Evolutionary conservation across 73 alveolate species (phyloP), one percentile per base, ranked within the genome.

Genomic region (Paramecium biaurelia): DNA sequence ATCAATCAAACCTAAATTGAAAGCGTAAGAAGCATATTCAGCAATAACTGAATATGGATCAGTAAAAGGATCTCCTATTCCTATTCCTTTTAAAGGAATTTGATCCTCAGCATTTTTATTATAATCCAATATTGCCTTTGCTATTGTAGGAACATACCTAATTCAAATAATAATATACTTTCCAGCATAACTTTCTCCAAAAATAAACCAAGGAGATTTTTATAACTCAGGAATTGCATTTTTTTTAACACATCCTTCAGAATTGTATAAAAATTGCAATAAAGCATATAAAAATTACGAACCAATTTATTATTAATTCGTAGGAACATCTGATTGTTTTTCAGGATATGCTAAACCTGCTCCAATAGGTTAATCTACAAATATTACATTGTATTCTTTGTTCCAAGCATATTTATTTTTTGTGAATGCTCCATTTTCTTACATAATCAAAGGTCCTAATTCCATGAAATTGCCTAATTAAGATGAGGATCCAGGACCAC

Each of bases 141-240:
- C 94, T 67, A 97, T 92, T n/a, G 97, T 93, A 6, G 99, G 99
- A 70, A 96, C 93, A 92, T 96, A 98, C 32, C 86, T 70, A 70
- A 26, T 7, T 24, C 0, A 30, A 70, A 30, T 21, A 4, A 12
- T 30, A 5, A 21, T 3, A 0, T 70, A 70, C 76, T 96, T 96
- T 6, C 99, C 99, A 34, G 99, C 99, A 93, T 97, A 98, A 86
- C 98, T 92, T 84, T 98, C 99, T 2, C 99, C 99, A 30, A 57
- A 85, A 53, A 85, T 57, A 57, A 85, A 56, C 38, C 76, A 30
- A 23, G 82, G 67, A 28, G 92, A 70, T 10, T 32, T 85, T 21
- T 18, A 23, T 14, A 23, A 28, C 21, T 45, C 37, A 7, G 11
- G 41, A n/a, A 85, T 26, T 34, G 47, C 86, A n/a, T 58, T 32